phyloP scores from a whole-genome alignment of 192 early-diverging fungal genomes.

The Haplosporangium gracile region DNA sequence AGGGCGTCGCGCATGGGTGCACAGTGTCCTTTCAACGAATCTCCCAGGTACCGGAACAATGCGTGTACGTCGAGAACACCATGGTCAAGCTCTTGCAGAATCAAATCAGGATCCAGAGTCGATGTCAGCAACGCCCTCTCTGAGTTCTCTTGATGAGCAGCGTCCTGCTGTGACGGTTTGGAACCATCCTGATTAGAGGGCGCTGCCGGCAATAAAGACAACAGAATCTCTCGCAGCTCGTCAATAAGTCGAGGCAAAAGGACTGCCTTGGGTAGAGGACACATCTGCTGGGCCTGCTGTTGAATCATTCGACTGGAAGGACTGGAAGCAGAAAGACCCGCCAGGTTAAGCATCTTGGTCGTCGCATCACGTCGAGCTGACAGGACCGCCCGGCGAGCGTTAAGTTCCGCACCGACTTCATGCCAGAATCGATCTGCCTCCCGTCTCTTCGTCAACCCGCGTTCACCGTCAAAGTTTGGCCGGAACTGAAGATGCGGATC shows the following conservation, averaged over 20 bases:
- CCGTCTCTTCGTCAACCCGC: conserved; percentile 72
- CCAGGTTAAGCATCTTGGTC: conserved; percentile 29
- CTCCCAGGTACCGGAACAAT: conserved; percentile 71
- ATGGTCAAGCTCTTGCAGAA: conserved; percentile 76
- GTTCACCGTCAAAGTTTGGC: conserved; percentile 83
- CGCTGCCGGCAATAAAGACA: conserved; percentile 62
- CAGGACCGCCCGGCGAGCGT: conserved; percentile 19
- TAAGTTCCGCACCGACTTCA: conserved; percentile 63
- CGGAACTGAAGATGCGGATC: conserved; percentile 93
- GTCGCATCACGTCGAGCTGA: conserved; percentile 63
- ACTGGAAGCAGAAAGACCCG: conserved; percentile 31
- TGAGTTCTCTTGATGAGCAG: conserved; percentile 56
- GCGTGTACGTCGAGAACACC: conserved; percentile 71
- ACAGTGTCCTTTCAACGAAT: conserved; percentile 76
- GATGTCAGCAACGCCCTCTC: conserved; percentile 59
- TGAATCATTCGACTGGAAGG: conserved; percentile 66
- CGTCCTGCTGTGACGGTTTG: conserved; percentile 50
- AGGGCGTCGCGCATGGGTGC: conserved; percentile 73
- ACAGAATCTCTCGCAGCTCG: conserved; percentile 83
- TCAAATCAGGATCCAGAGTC: conserved; percentile 67
- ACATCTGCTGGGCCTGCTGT: conserved; percentile 43
- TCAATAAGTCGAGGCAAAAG: conserved; percentile 59
- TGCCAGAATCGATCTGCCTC: conserved; percentile 81
- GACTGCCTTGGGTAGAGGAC: conserved; percentile 34
- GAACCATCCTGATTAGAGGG: conserved; percentile 7